Conservation (phyloP, 345 rosid genomes). For the Dovyalis caffra region DNA sequence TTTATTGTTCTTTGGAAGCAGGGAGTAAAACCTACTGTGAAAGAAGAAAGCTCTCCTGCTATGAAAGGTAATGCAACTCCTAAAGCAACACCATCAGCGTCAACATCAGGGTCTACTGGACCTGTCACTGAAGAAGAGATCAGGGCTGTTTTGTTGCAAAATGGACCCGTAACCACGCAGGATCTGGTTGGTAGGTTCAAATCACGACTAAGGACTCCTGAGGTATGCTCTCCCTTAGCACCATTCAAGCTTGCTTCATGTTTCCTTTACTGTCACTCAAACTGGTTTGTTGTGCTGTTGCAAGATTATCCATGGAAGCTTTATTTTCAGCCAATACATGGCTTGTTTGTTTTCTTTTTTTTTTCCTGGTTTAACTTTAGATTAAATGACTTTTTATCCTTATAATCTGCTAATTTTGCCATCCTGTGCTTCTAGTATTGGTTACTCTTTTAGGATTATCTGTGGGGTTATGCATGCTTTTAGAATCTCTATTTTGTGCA, state of each 20-base stretch:
- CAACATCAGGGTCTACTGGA: conserved; percentile 49
- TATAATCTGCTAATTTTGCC: not conserved
- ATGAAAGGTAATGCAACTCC: conserved; percentile 41
- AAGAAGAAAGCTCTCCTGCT: conserved; percentile 23
- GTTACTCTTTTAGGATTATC: not conserved
- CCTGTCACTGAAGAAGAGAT: conserved; percentile 92
- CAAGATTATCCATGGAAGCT: not conserved
- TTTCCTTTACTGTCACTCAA: not conserved
- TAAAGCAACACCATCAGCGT: conserved; percentile 47
- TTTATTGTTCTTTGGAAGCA: conserved; percentile 14
- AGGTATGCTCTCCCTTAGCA: conserved; percentile 42
- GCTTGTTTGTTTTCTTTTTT: not conserved
- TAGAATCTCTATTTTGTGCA: not conserved
- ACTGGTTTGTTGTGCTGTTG: not conserved
- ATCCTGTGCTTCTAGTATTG: not conserved
- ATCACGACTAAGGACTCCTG: conserved; percentile 61
- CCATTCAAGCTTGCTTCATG: not conserved
- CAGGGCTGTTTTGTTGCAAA: conserved; percentile 74
- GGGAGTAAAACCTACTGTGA: conserved; percentile 25
- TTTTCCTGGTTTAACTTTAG: not conserved
- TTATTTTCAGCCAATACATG: not conserved
- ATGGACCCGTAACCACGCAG: conserved; percentile 77
- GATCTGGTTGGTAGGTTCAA: conserved; percentile 84
- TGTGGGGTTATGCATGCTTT: not conserved
- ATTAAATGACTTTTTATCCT: not conserved